Evolutionary conservation across 805 yeast species (phyloP), one percentile per base, ranked within the genome.

Genomic region (Jamesozyma rosinii): DNA sequence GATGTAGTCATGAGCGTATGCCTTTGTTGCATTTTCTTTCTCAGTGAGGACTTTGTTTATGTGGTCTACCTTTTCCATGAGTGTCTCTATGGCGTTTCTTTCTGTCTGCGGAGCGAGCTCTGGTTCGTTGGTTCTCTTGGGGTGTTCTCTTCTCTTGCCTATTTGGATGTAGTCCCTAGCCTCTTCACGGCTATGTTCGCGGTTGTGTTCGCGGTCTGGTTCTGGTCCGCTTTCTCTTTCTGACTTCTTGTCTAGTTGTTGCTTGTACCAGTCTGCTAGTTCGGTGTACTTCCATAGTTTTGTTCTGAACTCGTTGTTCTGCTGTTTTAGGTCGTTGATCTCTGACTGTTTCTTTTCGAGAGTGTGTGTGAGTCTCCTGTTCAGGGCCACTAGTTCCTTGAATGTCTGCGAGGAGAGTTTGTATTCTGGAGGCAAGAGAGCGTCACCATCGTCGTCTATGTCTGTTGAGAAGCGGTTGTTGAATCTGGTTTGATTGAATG

Each of bases 301-400:
- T 26, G 27, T n/a, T 37, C 44, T 37, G 27, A 36, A 37, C 20
- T 37, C 41, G 33, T 37, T 41, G 11, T 41, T 36, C 18, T 41
- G 40, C 3, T 27, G 38, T 22, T 41, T 41, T 9, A 41, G 20
- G 14, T 36, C 38, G 17, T 24, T 35, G 10, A 44, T 42, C 43
- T 50, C 54, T 14, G 40, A 37, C 38, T 53, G 54, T 44, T 64
- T 52, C 11, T 54, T 55, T 15, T 58, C 62, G 34, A 64, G 49
- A 43, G 64, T 59, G 17, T 52, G 48, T 21, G 59, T 60, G 17
- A 67, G 53, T 4, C 58, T 58, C 40, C 67, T 71, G 29, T 64
- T 62, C 33, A 68, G 66, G 26, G 57, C 57, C 18, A 64, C 56
- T 27, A 67, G 51, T 42, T 62, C 63, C 43, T 68, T 72, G 17